Conservation (phyloP, 306 rosid genomes). For the Rosa rugosa region DNA sequence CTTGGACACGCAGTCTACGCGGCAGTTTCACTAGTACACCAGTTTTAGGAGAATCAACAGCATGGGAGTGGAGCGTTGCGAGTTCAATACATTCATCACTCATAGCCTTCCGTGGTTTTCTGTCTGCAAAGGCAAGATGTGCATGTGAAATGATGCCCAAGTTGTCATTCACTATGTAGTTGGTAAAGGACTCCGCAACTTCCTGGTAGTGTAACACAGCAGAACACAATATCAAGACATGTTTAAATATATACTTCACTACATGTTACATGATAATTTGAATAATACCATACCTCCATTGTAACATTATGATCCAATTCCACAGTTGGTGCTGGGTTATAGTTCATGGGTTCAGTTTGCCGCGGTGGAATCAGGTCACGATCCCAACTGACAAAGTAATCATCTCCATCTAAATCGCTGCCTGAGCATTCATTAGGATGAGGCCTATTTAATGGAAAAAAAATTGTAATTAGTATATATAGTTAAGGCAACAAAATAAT, state of each 20-base stretch:
- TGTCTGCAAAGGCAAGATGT: constrained; percentile 41
- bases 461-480: not conserved
- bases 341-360: constrained; percentile 28
- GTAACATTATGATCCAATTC: constrained; percentile 37
- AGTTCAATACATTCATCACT: constrained; percentile 29
- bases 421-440: constrained; percentile 56
- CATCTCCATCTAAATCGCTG: constrained; percentile 48
- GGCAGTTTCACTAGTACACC: constrained; percentile 37
- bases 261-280: not conserved
- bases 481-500: too few relatives aligned
- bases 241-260: not conserved
- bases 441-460: constrained; percentile 27
- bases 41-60: constrained; percentile 46
- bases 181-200: constrained; percentile 28
- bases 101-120: constrained; percentile 17
- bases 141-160: constrained; percentile 42
- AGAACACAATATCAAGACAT: not conserved
- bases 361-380: constrained; percentile 31
- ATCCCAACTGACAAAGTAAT: constrained; percentile 49
- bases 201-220: constrained; percentile 25
- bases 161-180: constrained; percentile 36
- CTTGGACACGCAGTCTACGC: not conserved
- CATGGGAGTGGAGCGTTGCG: constrained; percentile 36
- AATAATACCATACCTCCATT: constrained; percentile 32
- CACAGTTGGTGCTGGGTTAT: constrained; percentile 19